A percentile compares a stretch with the other conserved stretches of the same genome.
phyloP scores from a whole-genome alignment of 306 rosid genomes.

The Dryas octopetala region DNA sequence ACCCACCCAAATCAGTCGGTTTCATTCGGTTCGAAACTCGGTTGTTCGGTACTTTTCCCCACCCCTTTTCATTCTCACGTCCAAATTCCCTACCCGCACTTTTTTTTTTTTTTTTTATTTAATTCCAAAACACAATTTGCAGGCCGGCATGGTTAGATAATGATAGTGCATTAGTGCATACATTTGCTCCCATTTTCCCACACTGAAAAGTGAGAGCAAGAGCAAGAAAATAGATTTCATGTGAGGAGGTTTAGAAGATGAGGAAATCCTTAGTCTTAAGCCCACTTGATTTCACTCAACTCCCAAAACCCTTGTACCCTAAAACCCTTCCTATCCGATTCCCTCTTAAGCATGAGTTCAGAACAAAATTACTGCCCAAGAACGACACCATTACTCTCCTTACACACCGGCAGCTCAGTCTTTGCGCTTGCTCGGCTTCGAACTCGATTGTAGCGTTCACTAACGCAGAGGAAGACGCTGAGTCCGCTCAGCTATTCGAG shows the following conservation, averaged over 20 bases:
- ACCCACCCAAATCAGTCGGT: too few species aligned
- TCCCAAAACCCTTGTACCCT: constrained; percentile 39
- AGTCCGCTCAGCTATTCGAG: constrained; percentile 76
- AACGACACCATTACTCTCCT: constrained; percentile 2
- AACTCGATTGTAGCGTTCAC: constrained; percentile 30
- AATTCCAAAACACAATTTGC: too few species aligned
- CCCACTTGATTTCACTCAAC: constrained; percentile 37
- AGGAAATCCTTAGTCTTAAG: constrained; percentile 53
- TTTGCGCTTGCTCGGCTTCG: constrained; percentile 38
- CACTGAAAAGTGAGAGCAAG: too few species aligned
- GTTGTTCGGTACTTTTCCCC: too few species aligned
- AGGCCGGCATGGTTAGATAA: too few species aligned
- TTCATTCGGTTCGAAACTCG: too few species aligned
- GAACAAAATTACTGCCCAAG: constrained; percentile 23
- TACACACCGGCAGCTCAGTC: constrained; percentile 29
- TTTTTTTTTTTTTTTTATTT: too few species aligned
- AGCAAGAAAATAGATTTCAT: too few species aligned
- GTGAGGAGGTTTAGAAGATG: too few species aligned
- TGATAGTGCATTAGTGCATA: too few species aligned
- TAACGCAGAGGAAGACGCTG: constrained; percentile 47
- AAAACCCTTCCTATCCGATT: constrained; percentile 38
- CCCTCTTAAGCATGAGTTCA: constrained; percentile 28
- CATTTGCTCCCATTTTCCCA: not conserved
- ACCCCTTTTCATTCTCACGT: too few species aligned
- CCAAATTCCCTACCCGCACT: too few species aligned